A percentile compares a stretch with the other conserved stretches of the same genome.
Evolutionary conservation across 805 yeast genomes (phyloP).

Genomic region (Torulaspora microellipsoides): DNA sequence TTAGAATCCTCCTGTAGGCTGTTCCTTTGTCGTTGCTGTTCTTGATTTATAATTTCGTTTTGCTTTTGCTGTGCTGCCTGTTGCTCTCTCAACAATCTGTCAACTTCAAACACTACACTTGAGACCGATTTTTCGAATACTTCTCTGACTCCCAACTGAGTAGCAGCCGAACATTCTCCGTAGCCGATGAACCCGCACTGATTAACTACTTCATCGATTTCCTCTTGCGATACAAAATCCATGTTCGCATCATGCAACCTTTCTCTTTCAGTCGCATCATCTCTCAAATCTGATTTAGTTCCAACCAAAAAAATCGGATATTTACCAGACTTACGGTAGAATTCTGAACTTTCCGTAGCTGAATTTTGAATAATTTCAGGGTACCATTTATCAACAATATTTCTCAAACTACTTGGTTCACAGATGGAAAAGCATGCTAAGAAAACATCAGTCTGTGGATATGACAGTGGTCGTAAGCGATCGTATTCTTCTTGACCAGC

Average conservation of each 20-base stretch:
- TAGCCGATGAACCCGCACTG: conserved; percentile 70
- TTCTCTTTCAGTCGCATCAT: conserved; percentile 70
- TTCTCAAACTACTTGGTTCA: conserved; percentile 73
- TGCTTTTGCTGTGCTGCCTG: conserved; percentile 4
- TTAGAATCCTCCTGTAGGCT: not conserved
- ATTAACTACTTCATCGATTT: conserved; percentile 63
- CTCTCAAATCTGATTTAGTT: conserved; percentile 83
- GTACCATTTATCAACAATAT: conserved; percentile 76
- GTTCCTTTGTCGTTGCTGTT: conserved; percentile 2
- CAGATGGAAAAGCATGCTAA: conserved; percentile 81
- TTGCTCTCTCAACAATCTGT: conserved; percentile 40
- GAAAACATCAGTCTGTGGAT: conserved; percentile 89
- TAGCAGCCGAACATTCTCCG: conserved; percentile 86
- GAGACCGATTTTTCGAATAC: conserved; percentile 81
- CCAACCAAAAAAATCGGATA: conserved; percentile 68
- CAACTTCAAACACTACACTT: conserved; percentile 45
- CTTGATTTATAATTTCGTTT: not conserved
- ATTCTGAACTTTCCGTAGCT: conserved; percentile 42
- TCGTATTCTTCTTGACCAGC: conserved; percentile 95
- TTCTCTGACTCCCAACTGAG: conserved; percentile 80
- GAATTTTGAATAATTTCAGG: conserved; percentile 87
- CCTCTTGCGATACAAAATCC: conserved; percentile 56
- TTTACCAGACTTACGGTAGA: conserved; percentile 17
- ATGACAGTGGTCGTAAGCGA: conserved; percentile 80
- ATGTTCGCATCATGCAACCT: conserved; percentile 54